Percentiles rank a stretch among this genome's conserved stretches.
Evolutionary conservation across 176 grass and related monocot species (phyloP).

Genomic region (Cenchrus fungigraminus): DNA sequence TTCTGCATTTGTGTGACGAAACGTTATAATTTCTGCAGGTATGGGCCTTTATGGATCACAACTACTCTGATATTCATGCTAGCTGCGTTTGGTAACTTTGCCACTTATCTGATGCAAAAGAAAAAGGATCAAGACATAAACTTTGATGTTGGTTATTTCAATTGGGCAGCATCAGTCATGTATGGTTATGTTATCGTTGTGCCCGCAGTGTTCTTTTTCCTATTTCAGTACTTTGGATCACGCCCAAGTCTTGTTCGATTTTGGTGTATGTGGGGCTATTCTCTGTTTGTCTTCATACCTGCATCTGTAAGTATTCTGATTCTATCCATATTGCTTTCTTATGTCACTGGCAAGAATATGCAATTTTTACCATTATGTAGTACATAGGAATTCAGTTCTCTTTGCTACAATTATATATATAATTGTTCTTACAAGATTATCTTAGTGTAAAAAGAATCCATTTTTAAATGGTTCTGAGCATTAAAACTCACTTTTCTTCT

Average conservation of each 20-base stretch:
- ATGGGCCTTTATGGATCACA: slow-evolving; percentile 91
- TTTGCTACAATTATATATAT: slow-evolving; percentile 19
- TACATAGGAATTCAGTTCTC: background rate
- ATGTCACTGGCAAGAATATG: slow-evolving; percentile 34
- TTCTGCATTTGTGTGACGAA: slow-evolving; percentile 17
- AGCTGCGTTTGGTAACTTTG: slow-evolving; percentile 78
- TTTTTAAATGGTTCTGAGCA: background rate
- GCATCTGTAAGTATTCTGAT: slow-evolving; percentile 69
- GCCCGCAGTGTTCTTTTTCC: slow-evolving; percentile 82
- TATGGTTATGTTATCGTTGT: slow-evolving; percentile 82
- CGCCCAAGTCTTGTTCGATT: slow-evolving; percentile 71
- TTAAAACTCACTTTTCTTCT: background rate
- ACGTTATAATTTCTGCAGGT: slow-evolving; percentile 45
- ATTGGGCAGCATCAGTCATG: slow-evolving; percentile 91
- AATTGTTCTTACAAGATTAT: slow-evolving; percentile 4
- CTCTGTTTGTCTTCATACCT: slow-evolving; percentile 90
- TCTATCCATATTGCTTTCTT: slow-evolving; percentile 8
- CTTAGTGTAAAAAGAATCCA: slow-evolving; percentile 27
- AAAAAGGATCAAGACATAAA: slow-evolving; percentile 62
- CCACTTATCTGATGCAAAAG: slow-evolving; percentile 80
- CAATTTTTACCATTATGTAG: background rate
- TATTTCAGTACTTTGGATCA: slow-evolving; percentile 90
- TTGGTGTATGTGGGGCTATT: slow-evolving; percentile 99
- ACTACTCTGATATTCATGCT: slow-evolving; percentile 91
- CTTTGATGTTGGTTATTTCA: slow-evolving; percentile 92